Percentiles rank a stretch among this genome's conserved stretches.
These are phyloP conservation scores for Agaricus subrufescens DNA, from an alignment of 768 basidiomycete genomes.

Conservation along the genomic window DNA sequence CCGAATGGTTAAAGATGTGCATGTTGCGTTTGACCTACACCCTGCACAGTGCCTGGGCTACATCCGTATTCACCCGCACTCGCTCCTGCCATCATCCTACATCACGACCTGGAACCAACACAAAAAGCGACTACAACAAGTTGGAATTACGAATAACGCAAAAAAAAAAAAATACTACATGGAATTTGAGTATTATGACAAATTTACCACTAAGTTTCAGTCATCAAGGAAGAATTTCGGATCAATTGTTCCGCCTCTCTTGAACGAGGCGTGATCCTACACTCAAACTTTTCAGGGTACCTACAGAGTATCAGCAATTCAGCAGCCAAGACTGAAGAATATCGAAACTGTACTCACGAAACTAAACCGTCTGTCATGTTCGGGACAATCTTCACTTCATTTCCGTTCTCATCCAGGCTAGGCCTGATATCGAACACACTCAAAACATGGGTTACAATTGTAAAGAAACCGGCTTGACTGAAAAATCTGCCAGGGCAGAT, in stretches of 20 bases:
- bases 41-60: too few relatives aligned
- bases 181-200: too few relatives aligned
- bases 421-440: constrained; percentile 21
- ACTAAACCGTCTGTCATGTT: constrained; percentile 17
- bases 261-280: neutral
- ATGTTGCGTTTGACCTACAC: too few relatives aligned
- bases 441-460: constrained; percentile 16
- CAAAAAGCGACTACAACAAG: too few relatives aligned
- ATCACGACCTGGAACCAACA: too few relatives aligned
- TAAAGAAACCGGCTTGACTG: constrained; percentile 18
- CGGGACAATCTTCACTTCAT: constrained; percentile 13
- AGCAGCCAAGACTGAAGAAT: too few relatives aligned
- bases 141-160: too few relatives aligned
- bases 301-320: neutral
- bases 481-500: constrained; percentile 23
- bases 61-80: too few relatives aligned
- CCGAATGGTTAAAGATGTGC: too few relatives aligned
- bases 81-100: too few relatives aligned
- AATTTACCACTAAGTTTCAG: too few relatives aligned
- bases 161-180: too few relatives aligned
- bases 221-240: neutral
- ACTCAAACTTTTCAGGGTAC: neutral
- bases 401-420: constrained; percentile 17
- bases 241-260: neutral
- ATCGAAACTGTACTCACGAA: constrained; percentile 13